Percentiles rank a stretch among this genome's conserved stretches.
phyloP scores from a whole-genome alignment of 2,329 filamentous ascomycete genomes.

The Cucurbitaria berberidis region DNA sequence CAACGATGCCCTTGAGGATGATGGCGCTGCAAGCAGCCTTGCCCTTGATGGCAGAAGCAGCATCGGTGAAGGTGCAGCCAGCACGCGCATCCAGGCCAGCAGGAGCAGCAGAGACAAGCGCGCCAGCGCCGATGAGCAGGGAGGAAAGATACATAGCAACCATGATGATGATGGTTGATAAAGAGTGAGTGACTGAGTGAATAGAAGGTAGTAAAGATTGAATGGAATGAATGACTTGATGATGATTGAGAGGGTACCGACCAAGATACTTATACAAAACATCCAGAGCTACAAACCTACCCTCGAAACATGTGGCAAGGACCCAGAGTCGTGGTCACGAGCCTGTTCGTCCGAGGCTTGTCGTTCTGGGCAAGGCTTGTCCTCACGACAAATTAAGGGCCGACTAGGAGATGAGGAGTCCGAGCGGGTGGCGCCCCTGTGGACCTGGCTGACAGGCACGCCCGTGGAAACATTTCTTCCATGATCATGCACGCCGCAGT shows the following conservation, averaged over 20 bases:
- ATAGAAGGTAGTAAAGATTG: slow-evolving; percentile 11
- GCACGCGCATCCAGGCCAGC: slow-evolving; percentile 38
- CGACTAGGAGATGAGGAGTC: slow-evolving; percentile 21
- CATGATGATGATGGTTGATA: slow-evolving; percentile 20
- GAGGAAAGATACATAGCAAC: slow-evolving; percentile 28
- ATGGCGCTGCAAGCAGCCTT: slow-evolving; percentile 63
- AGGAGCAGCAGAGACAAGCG: slow-evolving; percentile 39
- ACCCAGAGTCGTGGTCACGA: slow-evolving; percentile 5
- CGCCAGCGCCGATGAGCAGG: slow-evolving; percentile 35
- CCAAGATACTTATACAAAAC: slow-evolving; percentile 22
- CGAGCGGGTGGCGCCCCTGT: slow-evolving; percentile 12
- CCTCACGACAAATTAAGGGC: slow-evolving; percentile 28
- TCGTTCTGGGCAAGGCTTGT: slow-evolving; percentile 37
- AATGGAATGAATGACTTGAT: slow-evolving; percentile 17
- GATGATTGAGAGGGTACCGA: slow-evolving; percentile 2
- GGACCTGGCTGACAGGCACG: slow-evolving; percentile 1
- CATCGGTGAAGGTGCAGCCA: slow-evolving; percentile 64
- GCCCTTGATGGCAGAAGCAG: slow-evolving; percentile 55
- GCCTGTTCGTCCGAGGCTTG: slow-evolving; percentile 27
- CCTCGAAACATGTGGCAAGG: background rate
- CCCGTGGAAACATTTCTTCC: slow-evolving; percentile 5
- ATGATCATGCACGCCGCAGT: background rate
- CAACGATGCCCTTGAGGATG: slow-evolving; percentile 59
- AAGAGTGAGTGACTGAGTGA: slow-evolving; percentile 14
- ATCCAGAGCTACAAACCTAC: background rate